Evolutionary conservation across 805 yeast genomes (phyloP), one percentile per base, ranked within the genome.

Genomic region (Candida dajiaensis): DNA sequence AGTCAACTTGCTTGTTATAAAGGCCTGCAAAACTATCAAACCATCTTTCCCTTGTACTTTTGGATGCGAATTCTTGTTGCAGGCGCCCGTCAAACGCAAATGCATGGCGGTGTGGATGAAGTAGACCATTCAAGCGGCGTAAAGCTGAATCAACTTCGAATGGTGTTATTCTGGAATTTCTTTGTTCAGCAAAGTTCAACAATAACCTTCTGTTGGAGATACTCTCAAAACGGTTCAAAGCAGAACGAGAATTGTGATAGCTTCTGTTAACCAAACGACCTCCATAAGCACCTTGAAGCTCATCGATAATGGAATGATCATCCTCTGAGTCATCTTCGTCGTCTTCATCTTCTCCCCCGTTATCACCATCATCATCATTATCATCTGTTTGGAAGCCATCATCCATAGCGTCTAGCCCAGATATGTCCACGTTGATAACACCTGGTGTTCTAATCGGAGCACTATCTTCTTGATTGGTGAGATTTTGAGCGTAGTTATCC

Each of bases 1-100:
- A 57, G 38, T 68, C 67, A 13, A 63, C 63, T 26, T 33, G 26
- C 20, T 33, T 38, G 38, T 26, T 38, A 12, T 35, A 38, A n/a
- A 43, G 23, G 9, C 41, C 45, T 9, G 40, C 25, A 15, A 42
- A 38, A 18, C 35, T 37, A 4, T 42, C 41, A 25, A 20, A 12
- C 39, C 39, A 36, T 20, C 39, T 36, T 36, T 36, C 39, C 10
- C 11, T 36, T 18, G 39, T 36, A 20, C 39, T 36, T 20, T 33
- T 13, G 8, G 23, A 36, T 13, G 25, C 20, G 8, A 36, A 36
- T 21, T 20, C 39, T 3, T 18, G 39, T 20, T 19, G 23, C 19
- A 12, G n/a, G 25, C 23, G 39, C 9, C n/a, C 20, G 11, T 33
- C 36, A 16, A 16, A 33, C 16, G 36, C 5, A 8, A 33, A 33